These are phyloP conservation scores for Paramecium caudatum DNA, from an alignment of 73 alveolate species.

Conservation along the genomic window DNA sequence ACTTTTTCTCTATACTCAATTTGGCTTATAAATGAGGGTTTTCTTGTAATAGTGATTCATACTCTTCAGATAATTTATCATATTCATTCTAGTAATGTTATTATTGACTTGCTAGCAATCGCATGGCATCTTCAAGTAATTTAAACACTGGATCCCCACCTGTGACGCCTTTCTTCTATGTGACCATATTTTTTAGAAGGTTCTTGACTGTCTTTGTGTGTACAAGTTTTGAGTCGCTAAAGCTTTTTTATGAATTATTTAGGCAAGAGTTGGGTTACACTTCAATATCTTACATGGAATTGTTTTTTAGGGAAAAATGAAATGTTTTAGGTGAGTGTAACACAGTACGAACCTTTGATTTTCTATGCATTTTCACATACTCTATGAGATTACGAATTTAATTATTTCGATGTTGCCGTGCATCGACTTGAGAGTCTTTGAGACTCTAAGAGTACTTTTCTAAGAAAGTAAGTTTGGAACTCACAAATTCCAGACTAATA, in stretches of 20 bases:
- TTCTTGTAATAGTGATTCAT: conserved; percentile 5
- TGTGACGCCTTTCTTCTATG: not conserved
- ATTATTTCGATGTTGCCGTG: conserved; percentile 50
- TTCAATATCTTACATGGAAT: too few species aligned
- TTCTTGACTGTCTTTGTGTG: conserved; percentile 1
- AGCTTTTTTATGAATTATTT: not conserved
- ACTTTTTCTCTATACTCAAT: not conserved
- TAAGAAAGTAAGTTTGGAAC: conserved; percentile 43
- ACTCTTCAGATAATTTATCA: conserved; percentile 12
- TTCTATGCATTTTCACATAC: conserved; percentile 59
- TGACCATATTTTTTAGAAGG: not conserved
- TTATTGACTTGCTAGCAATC: not conserved
- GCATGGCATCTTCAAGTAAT: not conserved
- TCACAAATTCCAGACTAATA: conserved; percentile 51
- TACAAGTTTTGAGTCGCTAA: not conserved
- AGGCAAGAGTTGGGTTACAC: not conserved
- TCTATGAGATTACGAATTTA: conserved; percentile 35
- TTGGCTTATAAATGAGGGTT: conserved; percentile 3
- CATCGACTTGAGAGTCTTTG: conserved; percentile 35
- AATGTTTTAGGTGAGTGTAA: conserved; percentile 12
- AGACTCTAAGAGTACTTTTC: conserved; percentile 40
- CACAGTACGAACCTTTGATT: conserved; percentile 13
- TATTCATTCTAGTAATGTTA: not conserved
- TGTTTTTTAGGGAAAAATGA: not conserved
- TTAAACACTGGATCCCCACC: not conserved